These are phyloP conservation scores for Monosporozyma unispora DNA, from an alignment of 805 yeast genomes.

Conservation along the genomic window DNA sequence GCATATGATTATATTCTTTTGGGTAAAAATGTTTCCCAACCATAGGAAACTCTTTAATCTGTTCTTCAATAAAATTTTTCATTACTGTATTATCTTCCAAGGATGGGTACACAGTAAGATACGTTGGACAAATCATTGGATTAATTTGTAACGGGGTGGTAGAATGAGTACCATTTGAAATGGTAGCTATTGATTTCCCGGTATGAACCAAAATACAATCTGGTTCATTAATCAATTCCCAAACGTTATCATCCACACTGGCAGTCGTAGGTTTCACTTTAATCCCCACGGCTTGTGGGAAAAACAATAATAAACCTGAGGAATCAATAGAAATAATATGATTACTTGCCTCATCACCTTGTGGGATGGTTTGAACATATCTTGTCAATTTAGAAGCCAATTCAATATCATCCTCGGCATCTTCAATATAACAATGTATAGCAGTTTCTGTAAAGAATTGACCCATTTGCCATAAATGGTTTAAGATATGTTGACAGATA, in stretches of 20 bases:
- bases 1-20: constrained; percentile 10
- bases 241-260: constrained; percentile 19
- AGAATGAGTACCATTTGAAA: constrained; percentile 18
- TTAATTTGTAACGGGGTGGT: constrained; percentile 20
- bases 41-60: constrained; percentile 20
- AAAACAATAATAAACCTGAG: constrained; percentile 22
- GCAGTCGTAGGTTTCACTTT: constrained; percentile 19
- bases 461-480: not conserved
- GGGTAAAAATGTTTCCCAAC: constrained; percentile 18
- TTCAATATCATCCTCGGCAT: not conserved
- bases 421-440: not conserved
- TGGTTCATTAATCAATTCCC: constrained; percentile 20
- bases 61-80: constrained; percentile 12
- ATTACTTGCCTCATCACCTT: constrained; percentile 2
- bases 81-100: constrained; percentile 7
- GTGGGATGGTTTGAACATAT: constrained; percentile 7
- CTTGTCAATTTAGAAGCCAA: constrained; percentile 12
- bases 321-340: constrained; percentile 14
- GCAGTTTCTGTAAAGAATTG: not conserved
- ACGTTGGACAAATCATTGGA: constrained; percentile 2
- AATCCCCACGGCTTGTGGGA: constrained; percentile 21
- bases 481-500: not conserved
- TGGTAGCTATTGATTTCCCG: too few relatives aligned
- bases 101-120: constrained; percentile 18
- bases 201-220: constrained; percentile 26